Conservation (phyloP, 169 alveolate genomes). For the Cryptosporidium viatorum region DNA sequence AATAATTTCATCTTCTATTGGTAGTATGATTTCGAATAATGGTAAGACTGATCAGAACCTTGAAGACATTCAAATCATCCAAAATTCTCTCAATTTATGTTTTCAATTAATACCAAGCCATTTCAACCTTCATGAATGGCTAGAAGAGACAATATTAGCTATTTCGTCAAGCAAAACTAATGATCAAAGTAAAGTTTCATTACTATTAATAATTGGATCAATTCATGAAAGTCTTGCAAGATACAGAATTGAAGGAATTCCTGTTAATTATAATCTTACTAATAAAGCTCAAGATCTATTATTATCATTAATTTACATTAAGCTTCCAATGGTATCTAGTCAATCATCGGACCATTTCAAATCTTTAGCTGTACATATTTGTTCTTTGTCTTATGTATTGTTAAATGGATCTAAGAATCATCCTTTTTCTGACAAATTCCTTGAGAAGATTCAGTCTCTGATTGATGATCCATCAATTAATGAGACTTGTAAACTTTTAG, state of each 20-base stretch:
- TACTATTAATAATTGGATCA: neutral
- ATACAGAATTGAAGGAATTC: neutral
- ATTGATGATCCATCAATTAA: constrained; percentile 15
- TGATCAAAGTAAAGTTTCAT: constrained; percentile 26
- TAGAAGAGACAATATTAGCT: constrained; percentile 13
- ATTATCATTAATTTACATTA: constrained; percentile 4
- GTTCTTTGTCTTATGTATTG: neutral
- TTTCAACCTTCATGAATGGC: neutral
- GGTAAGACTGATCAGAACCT: constrained; percentile 1
- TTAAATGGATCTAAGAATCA: constrained; percentile 5
- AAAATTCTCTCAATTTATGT: constrained; percentile 33
- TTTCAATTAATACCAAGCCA: neutral
- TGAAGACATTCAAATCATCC: constrained; percentile 18
- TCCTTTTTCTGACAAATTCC: constrained; percentile 13
- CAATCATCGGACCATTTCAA: constrained; percentile 43
- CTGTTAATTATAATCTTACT: neutral
- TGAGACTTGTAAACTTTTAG: constrained; percentile 13
- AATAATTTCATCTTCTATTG: constrained; percentile 18
- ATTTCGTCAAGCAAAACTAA: constrained; percentile 10
- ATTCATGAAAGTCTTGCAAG: neutral
- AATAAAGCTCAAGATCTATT: constrained; percentile 25
- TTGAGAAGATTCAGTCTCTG: constrained; percentile 14
- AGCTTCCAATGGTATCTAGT: constrained; percentile 26
- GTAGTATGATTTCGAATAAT: constrained; percentile 4
- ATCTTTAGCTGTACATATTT: constrained; percentile 10